Base-by-base conservation (phyloP, 371 early-diverging fungal species). In the Actinomortierella wolfii region DNA sequence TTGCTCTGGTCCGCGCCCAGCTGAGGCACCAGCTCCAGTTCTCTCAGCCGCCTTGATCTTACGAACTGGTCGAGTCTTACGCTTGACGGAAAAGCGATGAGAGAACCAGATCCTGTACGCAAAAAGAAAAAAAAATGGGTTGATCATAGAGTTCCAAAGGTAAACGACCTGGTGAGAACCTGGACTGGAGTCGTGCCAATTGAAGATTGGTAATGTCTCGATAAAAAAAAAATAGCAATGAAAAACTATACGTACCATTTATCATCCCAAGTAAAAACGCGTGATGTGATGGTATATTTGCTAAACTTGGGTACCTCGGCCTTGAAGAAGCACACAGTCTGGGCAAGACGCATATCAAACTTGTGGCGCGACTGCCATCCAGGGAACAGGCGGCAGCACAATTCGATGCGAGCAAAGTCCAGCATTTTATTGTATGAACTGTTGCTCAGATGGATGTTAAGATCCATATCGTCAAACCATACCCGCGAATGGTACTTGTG, bases 401-500 rank as follows among this genome's bases (percentile, higher is more conserved):
- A 57, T 4, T 82, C 74, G 47, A 82, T 81, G 34, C 86, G 76
- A 18, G 78, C 78, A 51, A 77, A 84, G 49, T 86, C 86, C 49
- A 86, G 68, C 46, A 79, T 65, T 58, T 84, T 86, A 78, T 83
- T 81, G 69, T 83, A 86, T 21, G 79, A 81, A 24, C 82, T 81
- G 56, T 73, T 73, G 61, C 67, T 73, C 57, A 73, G 74, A 44
- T 73, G 74, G 55, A 67, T 63, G 50, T 68, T 65, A 49, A 59
- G 74, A 34, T 73, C 74, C 15, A 73, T 51, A 47, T 73, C 74
- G 41, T 73, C 74, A 44, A 73, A 73, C 74, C 74, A 73, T 26
- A 73, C 74, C 8, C 74, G 74, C 49, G 57, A 59, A 28, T 73
- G 74, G 54, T 57, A 63, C 47, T 51, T 58, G 52, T 51, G 29